Evolutionary conservation across 75 land plant genomes (phyloP).

Genomic region (Selaginella tamariscina): DNA sequence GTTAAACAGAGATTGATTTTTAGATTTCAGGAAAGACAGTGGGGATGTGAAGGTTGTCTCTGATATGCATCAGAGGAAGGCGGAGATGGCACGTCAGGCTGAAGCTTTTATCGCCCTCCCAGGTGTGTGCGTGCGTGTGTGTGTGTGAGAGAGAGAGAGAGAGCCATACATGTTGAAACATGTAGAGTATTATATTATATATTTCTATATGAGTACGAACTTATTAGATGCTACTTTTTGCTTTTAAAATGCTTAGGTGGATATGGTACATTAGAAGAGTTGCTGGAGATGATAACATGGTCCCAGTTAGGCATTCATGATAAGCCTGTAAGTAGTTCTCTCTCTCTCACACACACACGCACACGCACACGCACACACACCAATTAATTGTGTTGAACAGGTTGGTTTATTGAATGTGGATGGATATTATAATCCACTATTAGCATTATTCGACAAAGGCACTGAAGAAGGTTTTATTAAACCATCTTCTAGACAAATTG

Average conservation of each 20-base stretch:
- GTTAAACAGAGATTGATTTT: not conserved
- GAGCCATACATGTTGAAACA: not conserved
- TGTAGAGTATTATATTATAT: no score
- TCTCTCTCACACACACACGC: not conserved
- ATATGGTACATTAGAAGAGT: constrained; percentile 74
- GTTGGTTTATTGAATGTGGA: not conserved
- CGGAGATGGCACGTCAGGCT: constrained; percentile 50
- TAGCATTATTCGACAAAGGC: not conserved
- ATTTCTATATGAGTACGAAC: no score
- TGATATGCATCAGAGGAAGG: constrained; percentile 69
- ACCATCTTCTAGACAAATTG: not conserved
- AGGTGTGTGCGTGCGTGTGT: constrained; percentile 21
- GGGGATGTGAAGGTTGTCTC: constrained; percentile 52
- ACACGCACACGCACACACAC: not conserved
- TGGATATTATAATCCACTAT: not conserved
- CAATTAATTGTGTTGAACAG: not conserved
- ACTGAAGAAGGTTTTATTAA: not conserved
- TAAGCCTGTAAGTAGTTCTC: constrained; percentile 37
- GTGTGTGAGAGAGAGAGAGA: not conserved
- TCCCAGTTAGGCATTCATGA: constrained; percentile 67
- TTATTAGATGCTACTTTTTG: no score
- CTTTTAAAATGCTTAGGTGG: constrained; percentile 37
- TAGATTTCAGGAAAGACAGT: constrained; percentile 56
- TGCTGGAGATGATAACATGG: constrained; percentile 74
- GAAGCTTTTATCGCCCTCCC: constrained; percentile 80